Conservation (phyloP, 257 asterid species). For the Ligustrum vulgare region DNA sequence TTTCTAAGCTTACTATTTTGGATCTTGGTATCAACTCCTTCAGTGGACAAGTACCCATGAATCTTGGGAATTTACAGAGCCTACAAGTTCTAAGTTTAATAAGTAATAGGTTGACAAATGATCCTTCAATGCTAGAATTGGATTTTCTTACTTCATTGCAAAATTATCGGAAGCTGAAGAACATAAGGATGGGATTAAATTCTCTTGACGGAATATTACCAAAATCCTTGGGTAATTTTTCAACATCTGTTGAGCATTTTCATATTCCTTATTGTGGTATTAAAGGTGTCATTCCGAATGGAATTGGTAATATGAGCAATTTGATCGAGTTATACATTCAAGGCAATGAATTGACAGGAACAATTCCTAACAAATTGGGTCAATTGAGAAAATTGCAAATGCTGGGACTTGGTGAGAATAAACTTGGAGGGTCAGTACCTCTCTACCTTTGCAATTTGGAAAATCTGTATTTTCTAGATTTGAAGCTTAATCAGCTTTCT, state of each 20-base stretch:
- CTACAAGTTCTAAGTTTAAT: neutral
- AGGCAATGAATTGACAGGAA: too few relatives aligned
- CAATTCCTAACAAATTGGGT: too few relatives aligned
- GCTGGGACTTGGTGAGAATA: neutral
- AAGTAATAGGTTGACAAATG: neutral
- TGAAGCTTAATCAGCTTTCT: neutral
- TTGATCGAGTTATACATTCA: too few relatives aligned
- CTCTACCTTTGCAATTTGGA: neutral
- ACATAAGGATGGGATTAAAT: neutral
- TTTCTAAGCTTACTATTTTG: too few relatives aligned
- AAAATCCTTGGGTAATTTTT: slow-evolving; percentile 20
- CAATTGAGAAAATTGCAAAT: too few relatives aligned
- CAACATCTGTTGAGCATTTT: slow-evolving; percentile 5
- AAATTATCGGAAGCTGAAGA: slow-evolving; percentile 5
- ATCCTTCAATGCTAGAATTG: slow-evolving; percentile 6
- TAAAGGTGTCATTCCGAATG: neutral
- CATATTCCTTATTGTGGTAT: neutral
- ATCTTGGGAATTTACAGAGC: slow-evolving; percentile 14
- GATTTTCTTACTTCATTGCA: slow-evolving; percentile 17
- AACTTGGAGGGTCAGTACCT: neutral
- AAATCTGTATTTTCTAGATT: too few relatives aligned
- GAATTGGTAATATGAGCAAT: too few relatives aligned
- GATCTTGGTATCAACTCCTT: neutral
- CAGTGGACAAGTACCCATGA: slow-evolving; percentile 25
- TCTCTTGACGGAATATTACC: slow-evolving; percentile 22